Evolutionary conservation across 1,284 basidiomycete species (phyloP), one percentile per base, ranked within the genome.

Genomic region (Puccinia hordei): DNA sequence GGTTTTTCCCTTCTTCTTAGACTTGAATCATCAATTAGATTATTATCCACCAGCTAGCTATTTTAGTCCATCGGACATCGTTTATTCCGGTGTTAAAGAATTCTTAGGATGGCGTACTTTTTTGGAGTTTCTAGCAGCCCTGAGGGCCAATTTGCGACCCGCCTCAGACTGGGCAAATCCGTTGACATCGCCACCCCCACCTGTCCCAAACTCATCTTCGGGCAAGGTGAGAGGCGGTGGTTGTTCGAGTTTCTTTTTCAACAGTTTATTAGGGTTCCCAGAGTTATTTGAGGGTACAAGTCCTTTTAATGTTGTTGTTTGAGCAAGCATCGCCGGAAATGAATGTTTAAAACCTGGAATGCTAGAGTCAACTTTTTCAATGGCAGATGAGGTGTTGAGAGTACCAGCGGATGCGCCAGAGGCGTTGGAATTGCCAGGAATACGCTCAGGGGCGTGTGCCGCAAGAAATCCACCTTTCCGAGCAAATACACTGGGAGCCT

Each of bases 271-370:
- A 63, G 61, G n/a, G 46, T 38, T 71, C 6, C 33, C 53, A 22
- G 71, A 73, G 13, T 59, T 73, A 19, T 55, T 73, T 24, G 46
- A 55, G 35, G 79, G 63, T 19, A 81, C 59, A n/a, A 81, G 38
- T 51, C 71, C 71, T 49, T 74, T 74, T 17, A 81, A 68, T 15
- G 79, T 81, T 44, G 72, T 74, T 24, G 79, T 81, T 24, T 81
- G 44, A 41, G 79, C 71, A 49, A 81, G 68, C 33, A 81, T 81
- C 17, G 79, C 79, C 27, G 79, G 79, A 38, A 81, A 57, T 55
- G 68, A 65, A 51, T 81, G 79, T 49, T 81, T 72, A 22, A 81
- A 72, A 55, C 79, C 79, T 35, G 79, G 79, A 74, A 81, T 81
- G 41, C 63, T 72, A 69, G 79, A 65, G 44, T 81, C 79, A 46